These are phyloP conservation scores for Mallotus repandus DNA, from an alignment of 441 rosid species.

Conservation along the genomic window DNA sequence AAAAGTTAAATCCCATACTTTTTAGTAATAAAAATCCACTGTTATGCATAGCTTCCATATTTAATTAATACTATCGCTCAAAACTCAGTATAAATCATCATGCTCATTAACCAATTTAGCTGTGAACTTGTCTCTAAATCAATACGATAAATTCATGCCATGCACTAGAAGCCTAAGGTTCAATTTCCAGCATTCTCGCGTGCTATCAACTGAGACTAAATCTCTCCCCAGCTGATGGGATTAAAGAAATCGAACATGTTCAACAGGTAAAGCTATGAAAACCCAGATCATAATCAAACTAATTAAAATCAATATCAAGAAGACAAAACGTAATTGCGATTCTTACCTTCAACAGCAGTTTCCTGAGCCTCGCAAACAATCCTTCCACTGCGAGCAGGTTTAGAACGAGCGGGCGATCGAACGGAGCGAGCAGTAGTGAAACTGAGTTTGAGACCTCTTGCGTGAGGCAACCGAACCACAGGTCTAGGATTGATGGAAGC, in stretches of 20 bases:
- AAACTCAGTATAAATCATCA: no score
- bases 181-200: no score
- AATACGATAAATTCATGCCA: neutral
- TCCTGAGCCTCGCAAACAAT: constrained; percentile 73
- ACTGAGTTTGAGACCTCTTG: constrained; percentile 48
- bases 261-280: no score
- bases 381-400: constrained; percentile 31
- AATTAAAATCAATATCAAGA: neutral
- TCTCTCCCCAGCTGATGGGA: no score
- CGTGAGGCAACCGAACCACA: constrained; percentile 32
- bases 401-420: constrained; percentile 20
- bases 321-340: neutral
- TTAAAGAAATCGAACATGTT: no score
- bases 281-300: no score
- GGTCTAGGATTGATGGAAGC: constrained; percentile 27
- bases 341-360: constrained; percentile 63
- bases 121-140: neutral
- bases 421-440: constrained; percentile 25
- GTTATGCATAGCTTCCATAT: no score
- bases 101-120: neutral
- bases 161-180: neutral
- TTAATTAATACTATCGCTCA: no score
- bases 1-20: no score
- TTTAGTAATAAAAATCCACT: no score
- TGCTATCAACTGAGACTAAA: no score